phyloP scores from a whole-genome alignment of 192 early-diverging fungal species.

The Entophlyctis luteolus region DNA sequence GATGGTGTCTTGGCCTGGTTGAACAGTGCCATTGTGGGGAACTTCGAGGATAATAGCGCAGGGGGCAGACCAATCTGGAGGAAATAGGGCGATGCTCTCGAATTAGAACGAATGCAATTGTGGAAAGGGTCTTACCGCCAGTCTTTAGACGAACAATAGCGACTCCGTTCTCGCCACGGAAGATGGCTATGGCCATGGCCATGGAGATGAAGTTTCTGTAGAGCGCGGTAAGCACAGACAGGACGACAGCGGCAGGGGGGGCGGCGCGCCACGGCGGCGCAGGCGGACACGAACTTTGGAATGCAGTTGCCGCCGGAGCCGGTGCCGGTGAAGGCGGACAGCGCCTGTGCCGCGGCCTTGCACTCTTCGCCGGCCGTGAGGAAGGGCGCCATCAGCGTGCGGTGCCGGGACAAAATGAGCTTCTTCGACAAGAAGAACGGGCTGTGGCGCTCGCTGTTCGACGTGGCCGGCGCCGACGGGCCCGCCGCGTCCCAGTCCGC shows the following conservation, averaged over 20 bases:
- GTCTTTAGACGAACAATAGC: conserved; percentile 48
- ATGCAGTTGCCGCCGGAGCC: conserved; percentile 20
- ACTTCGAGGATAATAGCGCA: conserved; percentile 50
- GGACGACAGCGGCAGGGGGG: not conserved
- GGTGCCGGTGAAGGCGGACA: conserved; percentile 45
- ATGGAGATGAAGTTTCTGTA: conserved; percentile 37
- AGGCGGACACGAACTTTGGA: conserved; percentile 18
- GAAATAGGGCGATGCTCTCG: not conserved
- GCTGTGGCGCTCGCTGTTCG: not conserved
- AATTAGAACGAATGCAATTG: not conserved
- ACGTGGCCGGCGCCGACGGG: not conserved
- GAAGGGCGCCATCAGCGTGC: conserved; percentile 5
- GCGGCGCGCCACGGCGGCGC: not conserved
- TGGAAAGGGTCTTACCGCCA: conserved; percentile 36
- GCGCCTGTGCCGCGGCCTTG: conserved; percentile 40
- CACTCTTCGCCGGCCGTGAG: conserved; percentile 46
- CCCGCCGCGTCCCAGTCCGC: not conserved
- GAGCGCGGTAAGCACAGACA: conserved; percentile 8
- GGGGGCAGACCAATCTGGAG: conserved; percentile 55
- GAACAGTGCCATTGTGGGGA: conserved; percentile 34
- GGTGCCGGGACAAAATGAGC: not conserved
- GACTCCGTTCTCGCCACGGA: conserved; percentile 44
- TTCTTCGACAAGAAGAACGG: no score
- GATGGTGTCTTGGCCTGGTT: conserved; percentile 43
- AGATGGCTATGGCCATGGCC: conserved; percentile 45